phyloP scores from a whole-genome alignment of 2,329 filamentous ascomycete species.

The Epichloe uncinata region DNA sequence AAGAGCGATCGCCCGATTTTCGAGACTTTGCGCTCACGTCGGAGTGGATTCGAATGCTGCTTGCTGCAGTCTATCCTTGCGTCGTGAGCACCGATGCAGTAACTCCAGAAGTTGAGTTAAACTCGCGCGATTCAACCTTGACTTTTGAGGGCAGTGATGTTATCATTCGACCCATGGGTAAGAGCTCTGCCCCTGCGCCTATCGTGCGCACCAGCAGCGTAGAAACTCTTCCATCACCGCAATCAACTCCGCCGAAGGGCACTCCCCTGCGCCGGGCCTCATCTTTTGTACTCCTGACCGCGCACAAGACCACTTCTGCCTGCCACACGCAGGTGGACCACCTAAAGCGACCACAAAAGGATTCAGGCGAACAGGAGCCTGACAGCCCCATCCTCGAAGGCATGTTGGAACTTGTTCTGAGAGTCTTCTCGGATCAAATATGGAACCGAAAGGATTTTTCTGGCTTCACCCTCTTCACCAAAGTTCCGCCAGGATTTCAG shows the following conservation, averaged over 20 bases:
- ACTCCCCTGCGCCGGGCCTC: constrained; percentile 65
- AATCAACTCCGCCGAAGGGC: constrained; percentile 35
- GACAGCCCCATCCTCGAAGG: constrained; percentile 62
- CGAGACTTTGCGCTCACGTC: constrained; percentile 70
- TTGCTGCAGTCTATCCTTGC: constrained; percentile 73
- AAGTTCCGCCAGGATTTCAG: constrained; percentile 81
- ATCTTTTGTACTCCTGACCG: constrained; percentile 79
- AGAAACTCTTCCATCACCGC: constrained; percentile 33
- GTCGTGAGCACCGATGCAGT: constrained; percentile 78
- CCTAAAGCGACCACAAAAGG: constrained; percentile 9
- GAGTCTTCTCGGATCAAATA: constrained; percentile 75
- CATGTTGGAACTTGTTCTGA: constrained; percentile 63
- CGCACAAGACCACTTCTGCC: constrained; percentile 45
- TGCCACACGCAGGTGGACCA: constrained; percentile 31
- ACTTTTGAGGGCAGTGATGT: constrained; percentile 81
- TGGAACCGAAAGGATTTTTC: constrained; percentile 80
- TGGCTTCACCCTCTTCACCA: constrained; percentile 73
- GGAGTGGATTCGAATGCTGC: constrained; percentile 66
- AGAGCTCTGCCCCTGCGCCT: constrained; percentile 45
- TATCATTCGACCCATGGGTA: constrained; percentile 58
- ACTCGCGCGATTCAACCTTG: constrained; percentile 65
- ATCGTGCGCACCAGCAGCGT: constrained; percentile 60
- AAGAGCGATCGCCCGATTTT: constrained; percentile 63
- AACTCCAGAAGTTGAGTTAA: constrained; percentile 72
- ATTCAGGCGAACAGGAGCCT: constrained; percentile 29